Evolutionary conservation across 2,329 filamentous ascomycete genomes (phyloP), one percentile per base, ranked within the genome.

Genomic region (Penicillium nordicum): DNA sequence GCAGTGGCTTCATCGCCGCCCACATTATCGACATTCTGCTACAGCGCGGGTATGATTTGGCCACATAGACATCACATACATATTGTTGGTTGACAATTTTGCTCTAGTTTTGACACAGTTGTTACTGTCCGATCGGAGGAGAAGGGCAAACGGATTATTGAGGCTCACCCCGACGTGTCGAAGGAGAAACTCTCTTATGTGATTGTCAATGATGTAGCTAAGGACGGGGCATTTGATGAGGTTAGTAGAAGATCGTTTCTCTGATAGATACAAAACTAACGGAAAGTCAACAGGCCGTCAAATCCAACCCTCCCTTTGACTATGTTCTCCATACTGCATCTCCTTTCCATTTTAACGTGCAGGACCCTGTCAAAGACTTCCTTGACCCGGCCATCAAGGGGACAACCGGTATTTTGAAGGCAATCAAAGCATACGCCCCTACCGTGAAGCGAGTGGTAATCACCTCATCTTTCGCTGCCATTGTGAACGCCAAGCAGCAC

Each of bases 291-390:
- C 43, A 74, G 70, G 84, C 82, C 16, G 80, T 86, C 46, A 77
- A 83, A 60, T 84, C 83, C 16, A 78, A 83, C 53, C 84, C 84
- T 0, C 83, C 85, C 0, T 89, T 93, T 60, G 86, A 90, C 65
- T 86, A 82, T 44, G 88, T 93, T 47, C 80, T 91, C 50, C 88
- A 91, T 70, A 90, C 88, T 6, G 88, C 88, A 2, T 87, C 83
- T 0, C 89, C 90, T 0, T 92, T 89, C 76, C 86, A 89, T 65
- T 82, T 86, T 69, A 88, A 87, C 34, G 84, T 94, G 53, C 59
- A 90, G 36, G 82, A 87, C 62, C 86, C 89, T 18, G 80, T 93
- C 60, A 85, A 87, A 66, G 77, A 78, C 58, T 75, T 85, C 30
- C 72, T 85, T 36, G 84, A 86, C 61, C 83, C 84, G 14, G 84